These are phyloP conservation scores for Aspergillus bertholletiae DNA, from an alignment of 495 filamentous ascomycete species.

Conservation along the genomic window DNA sequence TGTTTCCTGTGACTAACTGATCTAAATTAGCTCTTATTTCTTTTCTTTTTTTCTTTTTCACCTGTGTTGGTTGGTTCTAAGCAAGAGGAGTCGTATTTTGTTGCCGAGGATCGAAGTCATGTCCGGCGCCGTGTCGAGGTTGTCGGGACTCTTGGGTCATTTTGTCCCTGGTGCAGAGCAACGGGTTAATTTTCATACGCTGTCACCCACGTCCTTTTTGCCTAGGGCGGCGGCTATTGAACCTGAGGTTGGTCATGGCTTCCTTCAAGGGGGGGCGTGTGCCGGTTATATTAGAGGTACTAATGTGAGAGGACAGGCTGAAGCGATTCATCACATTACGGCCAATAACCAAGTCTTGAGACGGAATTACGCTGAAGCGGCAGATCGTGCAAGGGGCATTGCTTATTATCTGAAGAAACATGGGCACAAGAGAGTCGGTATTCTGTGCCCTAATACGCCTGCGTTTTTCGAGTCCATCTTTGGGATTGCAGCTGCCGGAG, in stretches of 20 bases:
- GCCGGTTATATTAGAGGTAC: too few species aligned
- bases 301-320: conserved; percentile 43
- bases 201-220: conserved; percentile 88
- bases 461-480: conserved; percentile 90
- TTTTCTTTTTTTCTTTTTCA: not conserved
- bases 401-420: conserved; percentile 81
- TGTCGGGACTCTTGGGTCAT: conserved; percentile 62
- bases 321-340: conserved; percentile 85
- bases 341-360: conserved; percentile 70
- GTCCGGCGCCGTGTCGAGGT: conserved; percentile 54
- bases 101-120: conserved; percentile 36
- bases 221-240: conserved; percentile 86
- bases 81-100: too few species aligned
- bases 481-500: conserved; percentile 82
- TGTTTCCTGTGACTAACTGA: not conserved
- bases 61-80: too few species aligned
- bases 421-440: conserved; percentile 66
- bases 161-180: conserved; percentile 37
- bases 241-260: conserved; percentile 64
- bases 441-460: conserved; percentile 88
- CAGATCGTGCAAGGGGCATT: conserved; percentile 79
- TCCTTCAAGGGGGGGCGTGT: too few species aligned
- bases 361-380: conserved; percentile 73
- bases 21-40: not conserved
- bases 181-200: conserved; percentile 66